Evolutionary conservation across 164 flowering plant genomes (phyloP).

Genomic region (Aristolochia californica): DNA sequence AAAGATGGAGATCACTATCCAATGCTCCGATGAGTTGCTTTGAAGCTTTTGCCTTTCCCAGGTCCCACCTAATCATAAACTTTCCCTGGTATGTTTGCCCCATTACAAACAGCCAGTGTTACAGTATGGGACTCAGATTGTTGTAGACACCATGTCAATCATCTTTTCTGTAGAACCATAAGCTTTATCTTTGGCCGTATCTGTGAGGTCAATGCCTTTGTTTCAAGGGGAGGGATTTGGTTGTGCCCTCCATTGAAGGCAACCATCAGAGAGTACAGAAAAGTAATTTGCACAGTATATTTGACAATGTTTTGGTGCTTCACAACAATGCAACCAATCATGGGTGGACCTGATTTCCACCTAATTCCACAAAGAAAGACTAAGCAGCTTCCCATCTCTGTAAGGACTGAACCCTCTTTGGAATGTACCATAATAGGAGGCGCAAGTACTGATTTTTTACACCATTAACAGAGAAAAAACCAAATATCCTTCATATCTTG

Average conservation of each 20-base stretch:
- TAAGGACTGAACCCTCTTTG: background rate
- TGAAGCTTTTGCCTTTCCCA: background rate
- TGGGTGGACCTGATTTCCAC: background rate
- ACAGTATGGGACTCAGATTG: too few relatives aligned
- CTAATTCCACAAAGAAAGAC: background rate
- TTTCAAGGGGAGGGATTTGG: conserved; percentile 3
- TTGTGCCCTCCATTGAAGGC: too few relatives aligned
- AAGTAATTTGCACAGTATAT: too few relatives aligned
- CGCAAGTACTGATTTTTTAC: background rate
- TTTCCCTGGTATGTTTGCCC: too few relatives aligned
- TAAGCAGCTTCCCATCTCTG: background rate
- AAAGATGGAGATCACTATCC: background rate
- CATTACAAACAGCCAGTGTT: too few relatives aligned
- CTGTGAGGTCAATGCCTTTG: background rate
- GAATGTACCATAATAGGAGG: too few relatives aligned
- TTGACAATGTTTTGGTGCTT: conserved; percentile 7
- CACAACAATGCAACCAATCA: background rate
- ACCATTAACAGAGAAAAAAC: background rate
- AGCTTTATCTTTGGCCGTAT: conserved; percentile 1
- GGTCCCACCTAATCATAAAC: background rate
- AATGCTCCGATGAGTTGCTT: background rate
- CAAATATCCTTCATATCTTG: too few relatives aligned
- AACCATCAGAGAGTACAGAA: too few relatives aligned
- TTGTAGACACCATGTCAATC: too few relatives aligned
- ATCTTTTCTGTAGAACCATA: too few relatives aligned